Evolutionary conservation across 768 basidiomycete genomes (phyloP).

Genomic region (Cantharellus anzutake): DNA sequence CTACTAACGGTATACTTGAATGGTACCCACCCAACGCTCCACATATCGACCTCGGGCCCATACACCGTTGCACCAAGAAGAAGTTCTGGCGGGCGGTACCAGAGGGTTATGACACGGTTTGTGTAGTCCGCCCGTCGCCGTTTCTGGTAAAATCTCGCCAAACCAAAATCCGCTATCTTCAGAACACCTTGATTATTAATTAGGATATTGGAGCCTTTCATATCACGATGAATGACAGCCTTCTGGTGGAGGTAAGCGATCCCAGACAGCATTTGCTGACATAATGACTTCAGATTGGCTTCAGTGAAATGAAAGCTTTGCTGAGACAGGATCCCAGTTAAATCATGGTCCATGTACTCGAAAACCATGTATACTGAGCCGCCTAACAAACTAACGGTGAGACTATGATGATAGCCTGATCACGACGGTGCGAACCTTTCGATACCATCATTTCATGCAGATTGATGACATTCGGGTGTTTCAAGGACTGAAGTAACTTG

Average conservation of each 20-base stretch:
- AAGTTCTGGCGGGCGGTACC: slow-evolving; percentile 94
- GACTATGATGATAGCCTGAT: neutral
- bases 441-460: slow-evolving; percentile 99
- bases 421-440: slow-evolving; percentile 38
- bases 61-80: slow-evolving; percentile 91
- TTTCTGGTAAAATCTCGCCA: slow-evolving; percentile 92
- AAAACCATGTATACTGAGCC: slow-evolving; percentile 71
- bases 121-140: slow-evolving; percentile 83
- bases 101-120: slow-evolving; percentile 96
- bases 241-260: slow-evolving; percentile 90
- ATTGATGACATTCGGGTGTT: slow-evolving; percentile 75
- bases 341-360: slow-evolving; percentile 97
- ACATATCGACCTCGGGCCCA: slow-evolving; percentile 96
- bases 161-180: slow-evolving; percentile 92
- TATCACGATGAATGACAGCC: slow-evolving; percentile 92
- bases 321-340: slow-evolving; percentile 87
- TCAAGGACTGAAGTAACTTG: slow-evolving; percentile 81
- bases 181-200: slow-evolving; percentile 81
- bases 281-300: slow-evolving; percentile 88
- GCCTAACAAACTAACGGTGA: neutral
- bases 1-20: neutral
- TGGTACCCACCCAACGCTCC: slow-evolving; percentile 79
- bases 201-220: slow-evolving; percentile 97
- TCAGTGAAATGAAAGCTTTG: slow-evolving; percentile 67
- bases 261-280: slow-evolving; percentile 87